A percentile compares a stretch with the other conserved stretches of the same genome.
Conservation (phyloP, 2,329 filamentous ascomycete species). For the Hypoxylon sp. region DNA sequence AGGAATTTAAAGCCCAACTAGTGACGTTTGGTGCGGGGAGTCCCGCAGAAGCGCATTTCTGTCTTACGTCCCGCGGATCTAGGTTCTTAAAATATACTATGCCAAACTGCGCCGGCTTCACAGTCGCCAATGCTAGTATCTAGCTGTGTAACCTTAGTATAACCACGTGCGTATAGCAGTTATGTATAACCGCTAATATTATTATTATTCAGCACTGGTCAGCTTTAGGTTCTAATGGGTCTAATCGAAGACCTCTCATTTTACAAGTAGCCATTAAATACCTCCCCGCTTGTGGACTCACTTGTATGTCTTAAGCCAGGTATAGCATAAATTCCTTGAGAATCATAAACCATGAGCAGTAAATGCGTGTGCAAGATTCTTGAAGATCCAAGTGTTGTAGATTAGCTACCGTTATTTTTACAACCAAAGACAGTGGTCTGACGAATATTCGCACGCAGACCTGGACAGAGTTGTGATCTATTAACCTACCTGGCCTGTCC, state of each 20-base stretch:
- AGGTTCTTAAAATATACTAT: constrained; percentile 4
- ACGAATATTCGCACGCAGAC: background rate
- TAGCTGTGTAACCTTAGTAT: background rate
- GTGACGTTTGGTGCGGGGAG: constrained; percentile 35
- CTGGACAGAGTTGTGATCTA: background rate
- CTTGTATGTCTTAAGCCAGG: background rate
- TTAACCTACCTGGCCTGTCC: background rate
- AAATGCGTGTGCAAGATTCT: background rate
- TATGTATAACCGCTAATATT: background rate
- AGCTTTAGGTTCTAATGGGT: background rate
- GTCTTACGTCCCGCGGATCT: constrained; percentile 1
- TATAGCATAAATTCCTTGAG: background rate
- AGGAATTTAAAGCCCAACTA: constrained; percentile 17
- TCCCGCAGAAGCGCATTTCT: constrained; percentile 12
- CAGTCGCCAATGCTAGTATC: background rate
- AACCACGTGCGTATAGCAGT: background rate
- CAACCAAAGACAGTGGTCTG: background rate
- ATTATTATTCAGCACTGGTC: background rate
- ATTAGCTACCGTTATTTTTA: background rate
- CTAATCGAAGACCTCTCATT: background rate
- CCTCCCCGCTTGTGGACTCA: background rate
- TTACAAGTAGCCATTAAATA: background rate
- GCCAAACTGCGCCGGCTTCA: background rate
- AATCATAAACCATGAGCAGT: background rate
- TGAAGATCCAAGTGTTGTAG: background rate